phyloP scores from a whole-genome alignment of 768 basidiomycete genomes.

The Leucocoprinus sp. region DNA sequence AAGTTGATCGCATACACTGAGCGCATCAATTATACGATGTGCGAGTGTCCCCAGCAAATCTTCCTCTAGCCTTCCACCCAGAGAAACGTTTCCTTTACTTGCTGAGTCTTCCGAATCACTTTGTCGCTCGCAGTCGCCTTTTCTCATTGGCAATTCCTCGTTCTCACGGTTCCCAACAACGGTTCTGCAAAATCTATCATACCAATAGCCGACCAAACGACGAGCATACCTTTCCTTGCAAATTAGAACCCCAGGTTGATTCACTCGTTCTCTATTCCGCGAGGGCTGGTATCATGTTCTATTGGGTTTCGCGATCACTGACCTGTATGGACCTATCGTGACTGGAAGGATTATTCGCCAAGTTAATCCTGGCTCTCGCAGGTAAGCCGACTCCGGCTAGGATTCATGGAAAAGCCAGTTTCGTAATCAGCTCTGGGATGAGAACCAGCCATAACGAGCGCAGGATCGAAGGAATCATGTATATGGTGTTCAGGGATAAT shows the following conservation, averaged over 20 bases:
- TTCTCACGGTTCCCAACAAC: slow-evolving; percentile 22
- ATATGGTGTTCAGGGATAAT: slow-evolving; percentile 35
- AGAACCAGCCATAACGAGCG: slow-evolving; percentile 32
- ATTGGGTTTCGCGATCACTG: neutral
- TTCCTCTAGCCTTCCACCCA: slow-evolving; percentile 40
- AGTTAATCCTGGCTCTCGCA: neutral
- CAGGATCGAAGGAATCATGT: slow-evolving; percentile 40
- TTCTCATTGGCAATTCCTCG: slow-evolving; percentile 26
- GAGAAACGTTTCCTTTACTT: slow-evolving; percentile 53
- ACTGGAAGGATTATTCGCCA: neutral
- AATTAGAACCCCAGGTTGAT: slow-evolving; percentile 4
- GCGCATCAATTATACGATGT: slow-evolving; percentile 14
- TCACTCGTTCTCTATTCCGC: neutral
- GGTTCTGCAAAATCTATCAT: slow-evolving; percentile 19
- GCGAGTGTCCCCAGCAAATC: slow-evolving; percentile 33
- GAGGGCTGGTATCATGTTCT: neutral
- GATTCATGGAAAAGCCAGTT: neutral
- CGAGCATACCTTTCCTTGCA: slow-evolving; percentile 2
- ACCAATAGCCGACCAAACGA: neutral
- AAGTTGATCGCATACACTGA: no score
- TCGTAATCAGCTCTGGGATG: slow-evolving; percentile 27
- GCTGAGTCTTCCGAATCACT: slow-evolving; percentile 48
- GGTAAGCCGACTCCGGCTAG: neutral
- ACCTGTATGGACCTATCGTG: neutral
- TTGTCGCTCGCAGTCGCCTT: slow-evolving; percentile 43